Base-by-base conservation (phyloP, 805 yeast species). In the Naumovozyma castellii region DNA sequence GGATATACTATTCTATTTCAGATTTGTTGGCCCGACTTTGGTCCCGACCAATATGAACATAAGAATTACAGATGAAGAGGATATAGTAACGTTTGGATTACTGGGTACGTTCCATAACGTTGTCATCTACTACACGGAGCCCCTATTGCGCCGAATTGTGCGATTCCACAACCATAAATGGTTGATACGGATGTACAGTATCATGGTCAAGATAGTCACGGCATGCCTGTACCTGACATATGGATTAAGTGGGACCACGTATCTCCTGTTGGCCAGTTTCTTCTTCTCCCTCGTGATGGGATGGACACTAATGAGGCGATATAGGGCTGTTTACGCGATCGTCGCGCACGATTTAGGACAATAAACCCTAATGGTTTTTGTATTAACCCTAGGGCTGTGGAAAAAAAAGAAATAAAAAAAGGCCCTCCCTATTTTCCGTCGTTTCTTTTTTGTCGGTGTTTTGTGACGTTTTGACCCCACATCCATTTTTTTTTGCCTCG, bases 41-140 rank as follows among this genome's bases (percentile, higher is more conserved):
- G 10, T 22, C 6, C 27, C 10, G 27, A 22, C 27, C 6, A 22
- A 22, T 22, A 6, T 10, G 10, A 22, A 22, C 9, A 6, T n/a
- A n/a, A n/a, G n/a, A n/a, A n/a, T n/a, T n/a, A 36, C 35, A 15
- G 42, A 45, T 18, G 42, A 42, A n/a, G 37, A 43, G 14, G 39
- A 43, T 6, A 19, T 47, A 29, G 27, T 22, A n/a, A n/a, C n/a
- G 6, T 22, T 22, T 10, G 53, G 57, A 8, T 40, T 59, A 29
- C 31, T 59, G 36, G 56, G 56, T 28, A 59, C 54, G 42, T 60
- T 58, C 33, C 64, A 60, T 43, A 59, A 59, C 37, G 49, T 58
- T 4, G 38, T 59, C 4, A 49, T 57, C 3, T 58, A 44, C 43
- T 51, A 57, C 34, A 42, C 56, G 5, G 43, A 49, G n/a, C 56